These are phyloP conservation scores for Diplodia intermedia DNA, from an alignment of 2,329 filamentous ascomycete genomes.

Conservation along the genomic window DNA sequence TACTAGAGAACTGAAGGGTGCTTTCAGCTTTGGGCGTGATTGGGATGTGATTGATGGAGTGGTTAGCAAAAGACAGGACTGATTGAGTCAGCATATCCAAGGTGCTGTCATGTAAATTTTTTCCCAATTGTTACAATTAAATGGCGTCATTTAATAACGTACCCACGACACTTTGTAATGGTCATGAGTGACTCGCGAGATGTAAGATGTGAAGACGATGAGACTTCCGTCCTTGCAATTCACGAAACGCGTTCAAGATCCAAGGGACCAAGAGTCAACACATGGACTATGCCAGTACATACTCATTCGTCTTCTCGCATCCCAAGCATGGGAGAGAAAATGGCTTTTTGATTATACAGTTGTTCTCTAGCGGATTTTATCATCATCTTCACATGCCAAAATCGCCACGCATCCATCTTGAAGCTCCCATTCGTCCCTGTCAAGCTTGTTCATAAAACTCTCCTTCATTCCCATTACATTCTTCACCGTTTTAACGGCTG, in stretches of 20 bases:
- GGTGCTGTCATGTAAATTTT: slow-evolving; percentile 20
- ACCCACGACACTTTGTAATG: background rate
- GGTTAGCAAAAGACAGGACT: slow-evolving; percentile 5
- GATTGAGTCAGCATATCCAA: slow-evolving; percentile 11
- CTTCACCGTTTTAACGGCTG: slow-evolving; percentile 41
- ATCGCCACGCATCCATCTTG: background rate
- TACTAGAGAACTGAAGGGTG: slow-evolving; percentile 64
- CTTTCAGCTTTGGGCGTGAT: background rate
- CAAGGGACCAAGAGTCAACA: background rate
- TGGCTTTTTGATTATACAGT: slow-evolving; percentile 24
- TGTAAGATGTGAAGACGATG: background rate
- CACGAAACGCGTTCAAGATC: background rate
- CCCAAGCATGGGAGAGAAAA: background rate
- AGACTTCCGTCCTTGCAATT: background rate
- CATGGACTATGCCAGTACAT: background rate
- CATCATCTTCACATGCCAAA: slow-evolving; percentile 2
- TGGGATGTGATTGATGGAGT: background rate
- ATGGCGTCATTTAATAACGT: background rate
- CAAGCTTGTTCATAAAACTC: background rate
- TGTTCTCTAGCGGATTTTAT: slow-evolving; percentile 14
- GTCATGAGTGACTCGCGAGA: background rate
- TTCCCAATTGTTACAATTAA: slow-evolving; percentile 20
- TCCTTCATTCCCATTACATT: background rate
- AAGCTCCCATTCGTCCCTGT: background rate
- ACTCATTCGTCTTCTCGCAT: background rate